Conservation (phyloP, 1,284 basidiomycete species). For the Ustilago trichophora region DNA sequence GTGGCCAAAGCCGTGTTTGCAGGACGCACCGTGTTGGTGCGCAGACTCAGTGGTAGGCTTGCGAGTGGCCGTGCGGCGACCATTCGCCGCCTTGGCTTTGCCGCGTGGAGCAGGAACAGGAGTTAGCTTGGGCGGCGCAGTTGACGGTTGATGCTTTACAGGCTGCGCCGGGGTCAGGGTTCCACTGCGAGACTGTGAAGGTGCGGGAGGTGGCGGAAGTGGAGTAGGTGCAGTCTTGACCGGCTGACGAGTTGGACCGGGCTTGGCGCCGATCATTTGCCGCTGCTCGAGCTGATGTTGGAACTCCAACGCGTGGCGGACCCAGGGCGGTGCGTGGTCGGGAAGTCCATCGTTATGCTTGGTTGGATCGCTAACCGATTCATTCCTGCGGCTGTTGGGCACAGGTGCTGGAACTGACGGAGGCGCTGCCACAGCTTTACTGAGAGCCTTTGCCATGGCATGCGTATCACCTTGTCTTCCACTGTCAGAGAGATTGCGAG, state of each 20-base stretch:
- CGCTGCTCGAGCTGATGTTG: constrained; percentile 1
- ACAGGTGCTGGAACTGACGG: background rate
- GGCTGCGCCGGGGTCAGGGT: constrained; percentile 1
- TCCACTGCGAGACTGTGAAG: background rate
- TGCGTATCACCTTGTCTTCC: background rate
- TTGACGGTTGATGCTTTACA: background rate
- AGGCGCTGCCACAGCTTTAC: constrained; percentile 1
- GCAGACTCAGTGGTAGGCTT: constrained; percentile 64
- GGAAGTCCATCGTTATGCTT: background rate
- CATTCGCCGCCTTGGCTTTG: constrained; percentile 4
- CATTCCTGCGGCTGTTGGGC: background rate
- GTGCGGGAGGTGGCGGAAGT: background rate
- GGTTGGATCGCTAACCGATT: too few species aligned
- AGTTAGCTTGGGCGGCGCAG: background rate
- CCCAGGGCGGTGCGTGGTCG: constrained; percentile 9
- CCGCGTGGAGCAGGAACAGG: background rate
- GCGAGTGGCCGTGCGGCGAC: constrained; percentile 12
- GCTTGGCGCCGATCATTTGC: background rate
- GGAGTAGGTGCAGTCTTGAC: background rate
- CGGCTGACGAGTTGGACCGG: background rate
- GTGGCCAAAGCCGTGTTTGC: constrained; percentile 15
- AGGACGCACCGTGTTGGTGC: constrained; percentile 24
- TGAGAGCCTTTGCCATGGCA: background rate
- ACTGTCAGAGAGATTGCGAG: constrained; percentile 10
- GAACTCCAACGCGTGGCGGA: constrained; percentile 1